These are phyloP conservation scores for Papiliotrema flavescens DNA, from an alignment of 1,284 basidiomycete genomes.

Conservation along the genomic window DNA sequence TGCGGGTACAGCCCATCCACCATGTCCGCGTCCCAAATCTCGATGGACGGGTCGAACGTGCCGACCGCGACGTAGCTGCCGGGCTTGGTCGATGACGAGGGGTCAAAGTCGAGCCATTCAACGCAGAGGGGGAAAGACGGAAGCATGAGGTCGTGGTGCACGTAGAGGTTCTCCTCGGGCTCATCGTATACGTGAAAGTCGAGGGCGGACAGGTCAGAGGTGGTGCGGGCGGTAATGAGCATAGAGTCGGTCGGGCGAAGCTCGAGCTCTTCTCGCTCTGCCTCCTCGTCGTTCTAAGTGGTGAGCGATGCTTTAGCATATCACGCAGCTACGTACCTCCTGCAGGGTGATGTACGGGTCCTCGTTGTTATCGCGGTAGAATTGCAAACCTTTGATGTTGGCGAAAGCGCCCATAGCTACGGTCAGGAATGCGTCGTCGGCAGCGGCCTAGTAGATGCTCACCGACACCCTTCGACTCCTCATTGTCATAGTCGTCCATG, in stretches of 20 bases:
- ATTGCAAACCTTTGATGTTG: conserved; percentile 91
- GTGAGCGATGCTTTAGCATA: background rate
- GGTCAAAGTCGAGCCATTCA: conserved; percentile 91
- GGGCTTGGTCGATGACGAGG: conserved; percentile 36
- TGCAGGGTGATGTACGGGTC: conserved; percentile 97
- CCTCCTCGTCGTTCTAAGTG: conserved; percentile 65
- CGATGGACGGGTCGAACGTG: conserved; percentile 95
- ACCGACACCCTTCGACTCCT: conserved; percentile 62
- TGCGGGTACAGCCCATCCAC: conserved; percentile 94
- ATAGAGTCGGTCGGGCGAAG: conserved; percentile 88
- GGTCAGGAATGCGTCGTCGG: background rate
- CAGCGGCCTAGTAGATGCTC: conserved; percentile 22
- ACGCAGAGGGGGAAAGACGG: conserved; percentile 97
- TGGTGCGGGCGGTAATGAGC: conserved; percentile 88
- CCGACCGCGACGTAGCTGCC: conserved; percentile 96
- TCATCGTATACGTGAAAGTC: conserved; percentile 96
- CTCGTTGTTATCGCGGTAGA: conserved; percentile 85
- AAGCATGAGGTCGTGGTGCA: conserved; percentile 97
- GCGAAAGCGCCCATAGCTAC: conserved; percentile 82
- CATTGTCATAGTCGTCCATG: conserved; percentile 89
- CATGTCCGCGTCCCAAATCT: conserved; percentile 95
- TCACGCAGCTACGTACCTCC: conserved; percentile 58
- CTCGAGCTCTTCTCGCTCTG: conserved; percentile 87
- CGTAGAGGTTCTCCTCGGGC: conserved; percentile 85
- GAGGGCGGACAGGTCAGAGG: conserved; percentile 93